Conservation (phyloP, 2,329 filamentous ascomycete genomes). For the Thelonectria rubi region DNA sequence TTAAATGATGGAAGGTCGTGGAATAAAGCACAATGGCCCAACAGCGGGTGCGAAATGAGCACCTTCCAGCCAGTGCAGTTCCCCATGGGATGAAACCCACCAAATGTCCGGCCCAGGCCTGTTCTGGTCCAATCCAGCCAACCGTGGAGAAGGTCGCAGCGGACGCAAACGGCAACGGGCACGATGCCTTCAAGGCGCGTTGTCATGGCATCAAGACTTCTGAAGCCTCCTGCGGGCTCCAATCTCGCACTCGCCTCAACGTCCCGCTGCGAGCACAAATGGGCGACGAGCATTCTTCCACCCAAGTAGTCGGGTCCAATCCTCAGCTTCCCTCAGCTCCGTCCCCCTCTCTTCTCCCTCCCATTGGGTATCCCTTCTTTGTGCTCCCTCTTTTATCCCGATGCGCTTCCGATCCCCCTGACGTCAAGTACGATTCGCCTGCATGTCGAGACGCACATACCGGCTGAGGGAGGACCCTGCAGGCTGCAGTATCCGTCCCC, state of each 20-base stretch:
- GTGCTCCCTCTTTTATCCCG: slow-evolving; percentile 16
- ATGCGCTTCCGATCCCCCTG: slow-evolving; percentile 29
- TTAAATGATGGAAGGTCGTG: slow-evolving; percentile 2
- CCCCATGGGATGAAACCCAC: slow-evolving; percentile 7
- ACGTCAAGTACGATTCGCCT: slow-evolving; percentile 28
- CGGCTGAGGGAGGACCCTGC: slow-evolving; percentile 6
- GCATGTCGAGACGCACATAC: slow-evolving; percentile 12
- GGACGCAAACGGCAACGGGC: too few relatives aligned
- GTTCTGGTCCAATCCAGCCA: not conserved
- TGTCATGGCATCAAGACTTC: not conserved
- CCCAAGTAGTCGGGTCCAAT: not conserved
- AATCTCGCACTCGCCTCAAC: not conserved
- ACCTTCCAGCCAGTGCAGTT: slow-evolving; percentile 5
- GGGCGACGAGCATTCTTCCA: not conserved
- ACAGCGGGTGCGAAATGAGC: slow-evolving; percentile 19
- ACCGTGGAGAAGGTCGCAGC: not conserved
- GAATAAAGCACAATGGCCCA: not conserved
- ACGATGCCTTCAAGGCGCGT: too few relatives aligned
- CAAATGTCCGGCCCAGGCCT: slow-evolving; percentile 9
- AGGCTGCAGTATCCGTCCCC: slow-evolving; percentile 29
- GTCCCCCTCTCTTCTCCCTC: not conserved
- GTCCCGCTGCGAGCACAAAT: not conserved
- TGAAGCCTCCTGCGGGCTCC: not conserved
- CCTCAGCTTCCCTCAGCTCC: slow-evolving; percentile 17
- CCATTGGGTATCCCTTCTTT: not conserved